Evolutionary conservation across 306 rosid genomes (phyloP).

Genomic region (Begonia masoniana): DNA sequence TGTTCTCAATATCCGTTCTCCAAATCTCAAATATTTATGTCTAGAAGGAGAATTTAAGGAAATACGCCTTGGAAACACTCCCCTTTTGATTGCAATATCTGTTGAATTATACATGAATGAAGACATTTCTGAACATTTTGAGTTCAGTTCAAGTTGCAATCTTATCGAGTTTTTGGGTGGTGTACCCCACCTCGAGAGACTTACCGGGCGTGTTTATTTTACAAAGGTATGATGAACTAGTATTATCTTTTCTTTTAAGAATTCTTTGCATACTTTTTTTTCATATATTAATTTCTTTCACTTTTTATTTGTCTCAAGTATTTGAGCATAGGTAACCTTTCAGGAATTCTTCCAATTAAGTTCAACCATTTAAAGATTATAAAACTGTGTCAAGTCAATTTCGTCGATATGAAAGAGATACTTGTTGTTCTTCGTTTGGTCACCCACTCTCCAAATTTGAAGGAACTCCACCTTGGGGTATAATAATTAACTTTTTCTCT

Average conservation of each 20-base stretch:
- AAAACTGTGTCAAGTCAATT: constrained; percentile 78
- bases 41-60: constrained; percentile 90
- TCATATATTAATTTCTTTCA: constrained; percentile 1
- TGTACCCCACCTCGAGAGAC: constrained; percentile 72
- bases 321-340: constrained; percentile 71
- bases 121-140: constrained; percentile 48
- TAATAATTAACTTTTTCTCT: constrained; percentile 2
- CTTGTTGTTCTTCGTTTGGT: constrained; percentile 74
- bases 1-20: constrained; percentile 51
- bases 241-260: background rate
- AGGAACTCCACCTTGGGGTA: constrained; percentile 82
- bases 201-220: constrained; percentile 66
- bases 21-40: constrained; percentile 61
- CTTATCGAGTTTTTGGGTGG: constrained; percentile 73
- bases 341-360: constrained; percentile 25
- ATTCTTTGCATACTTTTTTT: background rate
- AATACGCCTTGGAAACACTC: constrained; percentile 59
- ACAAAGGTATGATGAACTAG: constrained; percentile 50
- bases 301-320: constrained; percentile 31
- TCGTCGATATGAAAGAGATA: constrained; percentile 87
- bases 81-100: constrained; percentile 47
- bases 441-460: constrained; percentile 64
- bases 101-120: constrained; percentile 66
- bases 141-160: constrained; percentile 51
- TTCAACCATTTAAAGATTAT: constrained; percentile 49